Conservation (phyloP, 306 rosid species). For the Casuarina cunninghamiana region DNA sequence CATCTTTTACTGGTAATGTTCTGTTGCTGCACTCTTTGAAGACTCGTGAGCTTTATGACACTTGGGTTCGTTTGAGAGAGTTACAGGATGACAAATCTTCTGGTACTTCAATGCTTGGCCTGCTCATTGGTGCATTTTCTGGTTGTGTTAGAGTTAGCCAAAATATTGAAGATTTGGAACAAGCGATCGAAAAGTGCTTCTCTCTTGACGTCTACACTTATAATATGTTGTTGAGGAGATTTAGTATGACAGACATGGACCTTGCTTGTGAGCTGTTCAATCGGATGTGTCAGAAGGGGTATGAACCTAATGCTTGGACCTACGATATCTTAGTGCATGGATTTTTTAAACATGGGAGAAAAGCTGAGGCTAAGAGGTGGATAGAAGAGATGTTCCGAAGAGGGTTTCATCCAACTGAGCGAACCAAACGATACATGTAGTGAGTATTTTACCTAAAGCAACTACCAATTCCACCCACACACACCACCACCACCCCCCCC, state of each 20-base stretch:
- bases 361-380: slow-evolving; percentile 52
- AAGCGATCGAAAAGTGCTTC: slow-evolving; percentile 62
- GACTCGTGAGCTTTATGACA: slow-evolving; percentile 46
- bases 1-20: slow-evolving; percentile 68
- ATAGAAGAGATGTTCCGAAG: slow-evolving; percentile 42
- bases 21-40: slow-evolving; percentile 59
- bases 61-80: slow-evolving; percentile 48
- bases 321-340: slow-evolving; percentile 58
- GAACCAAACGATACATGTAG: slow-evolving; percentile 21
- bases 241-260: slow-evolving; percentile 39
- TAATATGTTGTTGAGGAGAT: slow-evolving; percentile 62
- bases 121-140: slow-evolving; percentile 62
- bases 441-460: neutral
- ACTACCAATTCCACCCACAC: too few species aligned
- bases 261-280: slow-evolving; percentile 50
- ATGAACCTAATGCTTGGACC: slow-evolving; percentile 62
- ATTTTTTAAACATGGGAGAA: slow-evolving; percentile 56
- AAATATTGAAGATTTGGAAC: slow-evolving; percentile 49
- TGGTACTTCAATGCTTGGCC: slow-evolving; percentile 44
- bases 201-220: slow-evolving; percentile 61
- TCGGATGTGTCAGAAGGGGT: slow-evolving; percentile 58
- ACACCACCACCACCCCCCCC: too few species aligned
- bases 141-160: slow-evolving; percentile 42
- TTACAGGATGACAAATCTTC: slow-evolving; percentile 33
- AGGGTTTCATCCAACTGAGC: slow-evolving; percentile 47